phyloP scores from a whole-genome alignment of 1,139 yeast species.

The Pneumocystis canis region DNA sequence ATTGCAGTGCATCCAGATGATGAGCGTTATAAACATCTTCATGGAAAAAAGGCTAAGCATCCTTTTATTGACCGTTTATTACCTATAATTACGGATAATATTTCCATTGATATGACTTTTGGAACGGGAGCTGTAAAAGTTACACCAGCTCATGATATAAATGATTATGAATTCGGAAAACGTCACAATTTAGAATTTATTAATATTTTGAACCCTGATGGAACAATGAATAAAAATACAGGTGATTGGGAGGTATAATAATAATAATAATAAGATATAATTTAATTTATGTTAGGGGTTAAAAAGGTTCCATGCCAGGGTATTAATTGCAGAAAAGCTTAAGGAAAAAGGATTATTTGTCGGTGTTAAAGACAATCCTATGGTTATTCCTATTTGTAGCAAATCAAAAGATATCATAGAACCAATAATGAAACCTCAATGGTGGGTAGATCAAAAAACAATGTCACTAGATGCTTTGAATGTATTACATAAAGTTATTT shows the following conservation, averaged over 20 bases:
- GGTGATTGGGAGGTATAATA: conserved; percentile 41
- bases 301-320: conserved; percentile 91
- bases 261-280: not conserved
- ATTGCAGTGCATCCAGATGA: conserved; percentile 96
- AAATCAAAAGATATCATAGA: conserved; percentile 95
- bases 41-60: conserved; percentile 81
- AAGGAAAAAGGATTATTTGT: conserved; percentile 59
- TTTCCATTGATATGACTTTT: conserved; percentile 96
- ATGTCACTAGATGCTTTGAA: conserved; percentile 66
- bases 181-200: conserved; percentile 79
- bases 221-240: conserved; percentile 77
- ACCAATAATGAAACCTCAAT: conserved; percentile 93
- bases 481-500: conserved; percentile 29
- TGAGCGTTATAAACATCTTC: conserved; percentile 79
- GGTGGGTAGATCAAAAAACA: conserved; percentile 92
- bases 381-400: conserved; percentile 85
- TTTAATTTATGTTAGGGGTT: conserved; percentile 43
- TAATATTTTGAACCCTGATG: conserved; percentile 85
- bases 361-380: conserved; percentile 84
- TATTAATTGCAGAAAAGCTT: conserved; percentile 64
- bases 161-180: conserved; percentile 93
- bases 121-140: conserved; percentile 99
- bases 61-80: conserved; percentile 76
- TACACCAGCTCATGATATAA: conserved; percentile 95
- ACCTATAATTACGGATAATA: conserved; percentile 78